phyloP scores from a whole-genome alignment of 2,329 filamentous ascomycete species.

The Neofusicoccum sp. region DNA sequence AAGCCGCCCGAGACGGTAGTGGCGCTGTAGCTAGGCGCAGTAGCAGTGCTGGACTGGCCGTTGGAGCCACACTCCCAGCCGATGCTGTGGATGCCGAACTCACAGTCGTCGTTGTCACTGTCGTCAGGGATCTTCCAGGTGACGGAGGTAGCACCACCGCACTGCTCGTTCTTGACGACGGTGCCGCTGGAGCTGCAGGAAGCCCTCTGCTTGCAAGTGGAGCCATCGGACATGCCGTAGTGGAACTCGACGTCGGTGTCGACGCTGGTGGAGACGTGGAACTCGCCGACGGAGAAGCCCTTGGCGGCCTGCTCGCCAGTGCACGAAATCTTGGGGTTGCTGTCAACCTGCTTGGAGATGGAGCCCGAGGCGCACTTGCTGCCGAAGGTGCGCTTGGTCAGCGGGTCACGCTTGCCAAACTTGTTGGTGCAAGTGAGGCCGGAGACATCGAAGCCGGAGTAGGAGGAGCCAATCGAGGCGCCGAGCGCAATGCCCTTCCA shows the following conservation, averaged over 20 bases:
- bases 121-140: constrained; percentile 61
- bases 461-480: constrained; percentile 44
- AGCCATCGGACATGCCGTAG: constrained; percentile 82
- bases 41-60: constrained; percentile 20
- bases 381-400: constrained; percentile 43
- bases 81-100: constrained; percentile 71
- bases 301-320: constrained; percentile 44
- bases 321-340: constrained; percentile 59
- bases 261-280: constrained; percentile 71
- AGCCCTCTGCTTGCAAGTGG: constrained; percentile 74
- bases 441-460: constrained; percentile 70
- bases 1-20: constrained; percentile 1
- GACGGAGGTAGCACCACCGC: constrained; percentile 84
- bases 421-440: constrained; percentile 69
- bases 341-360: constrained; percentile 52
- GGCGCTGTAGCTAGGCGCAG: background rate
- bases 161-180: constrained; percentile 78
- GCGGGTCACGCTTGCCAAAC: constrained; percentile 58
- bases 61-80: constrained; percentile 66
- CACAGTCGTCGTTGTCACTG: constrained; percentile 60
- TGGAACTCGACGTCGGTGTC: constrained; percentile 80
- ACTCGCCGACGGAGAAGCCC: constrained; percentile 70
- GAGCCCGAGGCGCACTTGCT: constrained; percentile 43
- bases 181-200: constrained; percentile 67
- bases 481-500: constrained; percentile 65